phyloP scores from a whole-genome alignment of 768 basidiomycete species.

The Tulasnella sp. region DNA sequence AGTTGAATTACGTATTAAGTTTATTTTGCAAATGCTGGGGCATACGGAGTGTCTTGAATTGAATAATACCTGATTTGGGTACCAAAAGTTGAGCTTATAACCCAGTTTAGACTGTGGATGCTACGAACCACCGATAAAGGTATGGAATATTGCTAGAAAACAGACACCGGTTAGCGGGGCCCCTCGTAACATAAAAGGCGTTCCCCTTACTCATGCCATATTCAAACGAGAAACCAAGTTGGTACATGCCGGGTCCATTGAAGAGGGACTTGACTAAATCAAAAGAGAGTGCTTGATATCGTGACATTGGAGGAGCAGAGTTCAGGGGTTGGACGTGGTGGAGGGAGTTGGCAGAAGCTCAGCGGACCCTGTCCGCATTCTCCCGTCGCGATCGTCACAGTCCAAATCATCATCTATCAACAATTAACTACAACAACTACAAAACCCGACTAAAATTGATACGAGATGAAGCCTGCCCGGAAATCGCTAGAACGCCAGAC shows the following conservation, averaged over 20 bases:
- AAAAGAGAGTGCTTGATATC: neutral
- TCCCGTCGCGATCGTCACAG: neutral
- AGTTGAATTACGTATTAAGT: neutral
- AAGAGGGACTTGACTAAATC: neutral
- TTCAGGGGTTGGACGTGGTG: neutral
- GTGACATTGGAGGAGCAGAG: neutral
- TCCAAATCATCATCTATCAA: neutral
- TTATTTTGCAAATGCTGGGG: slow-evolving; percentile 15
- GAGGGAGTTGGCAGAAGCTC: neutral
- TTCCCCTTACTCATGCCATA: slow-evolving; percentile 17
- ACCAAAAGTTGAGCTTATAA: neutral
- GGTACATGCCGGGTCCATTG: neutral
- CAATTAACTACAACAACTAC: slow-evolving; percentile 1
- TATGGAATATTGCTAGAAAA: slow-evolving; percentile 9
- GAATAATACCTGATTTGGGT: slow-evolving; percentile 50
- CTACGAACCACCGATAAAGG: slow-evolving; percentile 12
- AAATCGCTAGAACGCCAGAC: neutral
- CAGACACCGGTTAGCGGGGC: neutral
- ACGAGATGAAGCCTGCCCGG: neutral
- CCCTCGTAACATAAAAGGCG: too few species aligned
- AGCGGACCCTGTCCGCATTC: neutral
- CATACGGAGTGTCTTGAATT: slow-evolving; percentile 57
- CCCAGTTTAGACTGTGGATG: neutral
- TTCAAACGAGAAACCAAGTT: slow-evolving; percentile 10
- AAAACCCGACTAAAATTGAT: neutral